Base-by-base conservation (phyloP, 768 basidiomycete genomes). In the Termitomyces sp. region DNA sequence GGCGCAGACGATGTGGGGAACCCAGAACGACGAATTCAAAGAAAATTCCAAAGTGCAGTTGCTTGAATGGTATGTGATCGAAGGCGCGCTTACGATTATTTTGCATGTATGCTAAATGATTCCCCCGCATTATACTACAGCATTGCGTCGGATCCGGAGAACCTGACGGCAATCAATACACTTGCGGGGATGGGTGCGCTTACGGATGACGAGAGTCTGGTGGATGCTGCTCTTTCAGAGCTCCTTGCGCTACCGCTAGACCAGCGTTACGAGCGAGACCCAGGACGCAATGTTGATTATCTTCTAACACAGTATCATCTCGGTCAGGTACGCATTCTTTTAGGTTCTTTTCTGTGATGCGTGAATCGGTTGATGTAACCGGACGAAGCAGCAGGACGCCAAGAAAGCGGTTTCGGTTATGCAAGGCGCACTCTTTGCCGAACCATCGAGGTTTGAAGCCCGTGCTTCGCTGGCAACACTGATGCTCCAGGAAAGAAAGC, bases 131-230 rank as follows among this genome's bases (percentile, higher is more conserved):
- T 48, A 9, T 30, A n/a, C 47, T 27, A 53, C 20, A 96, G 95
- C 65, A 88, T 97, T 62, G 79, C 87, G 0, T 71, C 79, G 26
- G 91, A 96, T 67, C 81, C 88, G 0, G 88, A 88, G 60, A 92
- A 95, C 66, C 68, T 94, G 50, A 78, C 82, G 54, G 93, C 92
- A 1, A 89, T 96, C 69, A 91, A 88, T 46, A 82, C 87, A 0
- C 81, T 98, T 1, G 90, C 91, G 0, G 90, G 89, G n/a, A 93
- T 97, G 84, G 94, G 92, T 12, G 85, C 94, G 55, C 72, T 95
- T 53, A 88, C 88, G 3, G 78, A 79, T 34, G 94, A 96, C 64
- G 86, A 89, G 34, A 81, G 79, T 36, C 79, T 97, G 20, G 79
- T 95, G 26, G 92, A 95, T 68, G 95, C 94, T 1, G 89, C 93